phyloP scores from a whole-genome alignment of 31 red algal species.

The Pterothamnion heteromorphum region DNA sequence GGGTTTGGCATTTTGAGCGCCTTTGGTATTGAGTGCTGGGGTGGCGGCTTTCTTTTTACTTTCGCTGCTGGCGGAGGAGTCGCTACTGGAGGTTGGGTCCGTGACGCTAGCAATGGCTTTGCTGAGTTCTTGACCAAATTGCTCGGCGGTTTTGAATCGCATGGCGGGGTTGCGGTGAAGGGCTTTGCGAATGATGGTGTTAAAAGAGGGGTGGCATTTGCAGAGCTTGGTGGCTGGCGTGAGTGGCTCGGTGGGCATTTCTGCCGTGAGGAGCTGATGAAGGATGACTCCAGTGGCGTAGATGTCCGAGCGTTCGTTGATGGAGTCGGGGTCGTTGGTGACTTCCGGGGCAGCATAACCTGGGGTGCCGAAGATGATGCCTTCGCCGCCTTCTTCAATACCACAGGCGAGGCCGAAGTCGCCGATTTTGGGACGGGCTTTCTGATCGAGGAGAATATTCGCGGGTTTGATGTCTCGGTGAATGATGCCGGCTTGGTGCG shows the following conservation, averaged over 20 bases:
- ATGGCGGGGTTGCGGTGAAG: neutral
- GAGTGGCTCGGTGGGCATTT: neutral
- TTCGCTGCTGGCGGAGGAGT: too few relatives aligned
- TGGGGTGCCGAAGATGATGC: neutral
- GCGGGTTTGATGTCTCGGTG: conserved; percentile 80
- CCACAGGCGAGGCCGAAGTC: conserved; percentile 56
- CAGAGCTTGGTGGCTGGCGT: neutral
- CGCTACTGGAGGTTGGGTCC: too few relatives aligned
- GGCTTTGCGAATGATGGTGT: neutral
- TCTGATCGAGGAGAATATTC: conserved; percentile 58
- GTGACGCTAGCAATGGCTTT: too few relatives aligned
- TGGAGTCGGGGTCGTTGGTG: neutral
- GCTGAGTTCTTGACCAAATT: neutral
- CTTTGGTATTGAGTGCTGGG: too few relatives aligned
- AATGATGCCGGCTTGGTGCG: conserved; percentile 64
- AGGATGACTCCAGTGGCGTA: neutral
- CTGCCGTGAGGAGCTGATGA: neutral
- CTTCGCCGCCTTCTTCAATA: neutral
- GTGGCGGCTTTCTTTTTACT: too few relatives aligned
- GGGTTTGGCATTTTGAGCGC: too few relatives aligned
- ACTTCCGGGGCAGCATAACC: neutral
- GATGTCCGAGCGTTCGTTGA: neutral
- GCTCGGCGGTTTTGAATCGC: neutral
- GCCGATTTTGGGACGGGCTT: conserved; percentile 63
- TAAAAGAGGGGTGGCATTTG: neutral